Evolutionary conservation across 176 grass and related monocot species (phyloP), one percentile per base, ranked within the genome.

Genomic region (Hsuehochloa calcarea): DNA sequence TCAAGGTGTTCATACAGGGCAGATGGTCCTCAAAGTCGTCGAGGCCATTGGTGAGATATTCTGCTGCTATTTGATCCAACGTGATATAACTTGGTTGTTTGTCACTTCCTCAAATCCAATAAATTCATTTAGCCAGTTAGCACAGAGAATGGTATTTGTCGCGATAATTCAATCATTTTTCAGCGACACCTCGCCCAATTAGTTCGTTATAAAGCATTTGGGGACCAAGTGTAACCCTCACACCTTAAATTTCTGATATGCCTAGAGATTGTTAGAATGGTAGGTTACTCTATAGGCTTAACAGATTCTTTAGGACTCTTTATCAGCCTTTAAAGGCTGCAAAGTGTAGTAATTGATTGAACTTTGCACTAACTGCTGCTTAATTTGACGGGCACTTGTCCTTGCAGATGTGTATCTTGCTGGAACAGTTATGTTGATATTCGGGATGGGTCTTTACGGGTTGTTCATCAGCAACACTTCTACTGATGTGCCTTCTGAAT

Each of bases 341-440:
- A 49, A 31, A 31, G 47, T 11, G 29, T 10, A 34, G 15, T 5
- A 55, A 52, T 20, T 75, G 31, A 20, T 80, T 68, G 27, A 60
- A 55, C 10, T 43, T 65, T 63, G 14, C 23, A 84, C 78, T 75
- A 34, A 86, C 10, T 61, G 51, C 64, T 85, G 44, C 10, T 80
- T 52, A 52, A 52, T 52, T 62, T 56, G 40, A 12, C 4, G n/a
- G 11, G 68, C n/a, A 10, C 31, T 46, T 79, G 70, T 56, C 62
- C n/a, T 12, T 88, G 70, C 90, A 98, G 96, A 98, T 88, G 96
- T 98, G 29, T 98, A 98, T 68, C 91, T 98, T 67, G 96, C 93
- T 81, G 96, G 96, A 64, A 98, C 96, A 4, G 96, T 98, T 31
- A 96, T 98, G 96, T 72, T 98, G 40, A 98, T 98, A n/a, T 98